Evolutionary conservation across 108 stramenopile genomes (phyloP).

Genomic region (Nitzschia sp.): DNA sequence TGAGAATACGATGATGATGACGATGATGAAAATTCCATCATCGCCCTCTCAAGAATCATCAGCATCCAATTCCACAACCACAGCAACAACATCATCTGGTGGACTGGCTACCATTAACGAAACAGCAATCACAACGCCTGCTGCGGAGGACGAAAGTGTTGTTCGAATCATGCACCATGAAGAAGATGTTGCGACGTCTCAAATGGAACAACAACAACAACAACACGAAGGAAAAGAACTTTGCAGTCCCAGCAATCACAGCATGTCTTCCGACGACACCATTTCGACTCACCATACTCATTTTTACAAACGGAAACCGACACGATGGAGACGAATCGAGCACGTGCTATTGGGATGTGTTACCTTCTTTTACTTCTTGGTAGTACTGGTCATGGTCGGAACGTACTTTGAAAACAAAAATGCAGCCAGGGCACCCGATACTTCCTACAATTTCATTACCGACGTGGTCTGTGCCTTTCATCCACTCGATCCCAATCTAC

Average conservation of each 20-base stretch:
- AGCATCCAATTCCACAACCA: no score
- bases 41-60: no score
- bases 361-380: slow-evolving; percentile 4
- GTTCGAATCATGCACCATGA: no score
- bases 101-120: not conserved
- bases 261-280: not conserved
- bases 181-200: no score
- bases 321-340: not conserved
- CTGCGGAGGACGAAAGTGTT: not conserved
- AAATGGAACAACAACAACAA: not conserved
- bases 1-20: not conserved
- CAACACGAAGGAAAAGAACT: not conserved
- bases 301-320: not conserved
- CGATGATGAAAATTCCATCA: no score
- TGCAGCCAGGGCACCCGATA: slow-evolving; percentile 29
- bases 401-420: slow-evolving; percentile 21
- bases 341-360: not conserved
- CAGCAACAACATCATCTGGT: not conserved
- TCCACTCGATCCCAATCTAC: slow-evolving; percentile 5
- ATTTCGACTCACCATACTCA: not conserved
- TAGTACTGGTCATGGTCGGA: slow-evolving; percentile 18
- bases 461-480: slow-evolving; percentile 33
- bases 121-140: not conserved
- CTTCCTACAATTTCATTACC: slow-evolving; percentile 23
- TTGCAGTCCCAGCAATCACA: not conserved